Conservation (phyloP, 2,329 filamentous ascomycete genomes). For the Penicillium hordei region DNA sequence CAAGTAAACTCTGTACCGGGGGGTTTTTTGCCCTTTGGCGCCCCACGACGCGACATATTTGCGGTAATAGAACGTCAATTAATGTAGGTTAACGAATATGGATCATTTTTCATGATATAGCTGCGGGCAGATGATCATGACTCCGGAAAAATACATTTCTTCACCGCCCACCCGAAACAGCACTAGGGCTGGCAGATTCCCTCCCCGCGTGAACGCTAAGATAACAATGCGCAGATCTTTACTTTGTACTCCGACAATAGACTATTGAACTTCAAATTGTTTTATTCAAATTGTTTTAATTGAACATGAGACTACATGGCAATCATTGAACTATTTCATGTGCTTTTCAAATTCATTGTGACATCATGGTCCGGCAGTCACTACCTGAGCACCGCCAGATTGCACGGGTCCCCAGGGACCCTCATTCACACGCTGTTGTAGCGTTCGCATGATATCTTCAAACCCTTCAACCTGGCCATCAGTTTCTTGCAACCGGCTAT, state of each 20-base stretch:
- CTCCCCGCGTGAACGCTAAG: slow-evolving; percentile 16
- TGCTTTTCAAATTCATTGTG: not conserved
- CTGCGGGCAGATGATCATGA: slow-evolving; percentile 2
- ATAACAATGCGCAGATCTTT: slow-evolving; percentile 18
- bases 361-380: slow-evolving; percentile 36
- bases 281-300: not conserved
- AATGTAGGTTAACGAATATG: not conserved
- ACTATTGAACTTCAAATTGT: not conserved
- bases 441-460: slow-evolving; percentile 42
- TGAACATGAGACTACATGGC: not conserved
- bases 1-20: slow-evolving; percentile 46
- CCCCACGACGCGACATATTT: slow-evolving; percentile 43
- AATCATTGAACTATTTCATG: not conserved
- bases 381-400: slow-evolving; percentile 35
- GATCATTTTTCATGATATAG: not conserved
- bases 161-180: slow-evolving; percentile 20
- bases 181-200: slow-evolving; percentile 13
- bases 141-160: slow-evolving; percentile 21
- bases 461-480: slow-evolving; percentile 35
- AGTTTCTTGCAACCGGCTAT: slow-evolving; percentile 43
- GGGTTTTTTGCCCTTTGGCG: slow-evolving; percentile 39
- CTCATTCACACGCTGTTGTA: slow-evolving; percentile 43
- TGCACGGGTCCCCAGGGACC: slow-evolving; percentile 42
- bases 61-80: not conserved
- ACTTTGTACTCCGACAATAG: not conserved